These are phyloP conservation scores for Penicillium nucicola DNA, from an alignment of 495 filamentous ascomycete species.

Conservation along the genomic window DNA sequence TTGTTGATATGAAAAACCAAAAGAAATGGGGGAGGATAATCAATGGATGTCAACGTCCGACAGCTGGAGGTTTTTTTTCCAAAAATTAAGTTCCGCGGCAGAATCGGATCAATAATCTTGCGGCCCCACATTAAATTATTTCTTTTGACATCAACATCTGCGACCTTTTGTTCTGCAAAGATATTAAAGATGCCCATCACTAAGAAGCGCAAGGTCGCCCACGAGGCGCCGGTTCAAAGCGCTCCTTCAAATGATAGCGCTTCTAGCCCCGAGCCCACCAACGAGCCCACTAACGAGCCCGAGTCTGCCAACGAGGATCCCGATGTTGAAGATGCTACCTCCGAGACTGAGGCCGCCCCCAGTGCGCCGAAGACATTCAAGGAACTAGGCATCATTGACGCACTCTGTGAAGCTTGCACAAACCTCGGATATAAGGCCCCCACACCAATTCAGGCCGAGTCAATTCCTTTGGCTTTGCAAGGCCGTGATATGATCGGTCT, in stretches of 20 bases:
- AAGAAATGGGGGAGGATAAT: conserved; percentile 1
- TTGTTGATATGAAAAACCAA: conserved; percentile 31
- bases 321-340: conserved; percentile 6
- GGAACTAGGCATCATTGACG: conserved; percentile 83
- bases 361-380: conserved; percentile 62
- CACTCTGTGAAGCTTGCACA: conserved; percentile 81
- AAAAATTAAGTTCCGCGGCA: conserved; percentile 35
- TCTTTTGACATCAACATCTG: conserved; percentile 18
- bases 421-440: conserved; percentile 78
- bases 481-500: conserved; percentile 87
- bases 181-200: conserved; percentile 26
- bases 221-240: conserved; percentile 6
- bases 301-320: conserved; percentile 9
- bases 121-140: conserved; percentile 35
- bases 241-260: conserved; percentile 12
- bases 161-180: conserved; percentile 7
- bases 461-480: conserved; percentile 77
- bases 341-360: conserved; percentile 1
- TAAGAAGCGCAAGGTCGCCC: conserved; percentile 39
- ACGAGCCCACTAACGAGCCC: conserved; percentile 2
- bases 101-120: conserved; percentile 38
- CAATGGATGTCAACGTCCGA: conserved; percentile 10
- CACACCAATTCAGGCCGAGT: conserved; percentile 72
- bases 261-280: background rate
- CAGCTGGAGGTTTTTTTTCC: conserved; percentile 33